Evolutionary conservation across 2,329 filamentous ascomycete species (phyloP).

Genomic region (Neurospora crassa): DNA sequence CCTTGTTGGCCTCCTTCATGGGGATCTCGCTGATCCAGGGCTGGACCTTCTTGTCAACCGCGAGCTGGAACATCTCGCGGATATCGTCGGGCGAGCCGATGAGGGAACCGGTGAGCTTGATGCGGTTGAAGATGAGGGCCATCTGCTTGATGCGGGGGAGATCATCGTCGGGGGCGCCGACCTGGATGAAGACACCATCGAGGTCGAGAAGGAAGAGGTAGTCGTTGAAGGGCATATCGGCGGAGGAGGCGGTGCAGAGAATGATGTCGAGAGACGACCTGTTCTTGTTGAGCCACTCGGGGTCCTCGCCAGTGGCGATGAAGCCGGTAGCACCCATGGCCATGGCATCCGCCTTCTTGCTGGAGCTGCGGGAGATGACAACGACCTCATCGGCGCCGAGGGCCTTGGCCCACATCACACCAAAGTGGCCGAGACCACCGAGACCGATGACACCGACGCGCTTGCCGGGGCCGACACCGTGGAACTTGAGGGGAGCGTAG

Average conservation of each 20-base stretch:
- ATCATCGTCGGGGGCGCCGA: conserved; percentile 43
- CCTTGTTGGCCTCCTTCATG: conserved; percentile 49
- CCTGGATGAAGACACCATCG: conserved; percentile 29
- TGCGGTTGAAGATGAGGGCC: conserved; percentile 46
- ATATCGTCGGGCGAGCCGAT: conserved; percentile 49
- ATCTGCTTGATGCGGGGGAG: conserved; percentile 42
- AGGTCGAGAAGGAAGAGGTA: conserved; percentile 59
- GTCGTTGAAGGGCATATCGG: conserved; percentile 48
- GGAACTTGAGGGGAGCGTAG: conserved; percentile 51
- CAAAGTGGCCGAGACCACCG: conserved; percentile 62
- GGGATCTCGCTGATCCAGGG: conserved; percentile 46
- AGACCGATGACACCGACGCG: conserved; percentile 58
- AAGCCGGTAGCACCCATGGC: conserved; percentile 48
- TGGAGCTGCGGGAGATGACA: conserved; percentile 43
- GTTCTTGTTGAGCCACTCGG: conserved; percentile 45
- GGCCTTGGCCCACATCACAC: conserved; percentile 58
- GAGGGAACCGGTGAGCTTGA: conserved; percentile 36
- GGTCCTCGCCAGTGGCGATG: conserved; percentile 36
- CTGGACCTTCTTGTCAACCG: conserved; percentile 46
- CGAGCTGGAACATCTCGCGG: conserved; percentile 51
- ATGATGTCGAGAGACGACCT: conserved; percentile 46
- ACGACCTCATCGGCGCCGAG: conserved; percentile 52
- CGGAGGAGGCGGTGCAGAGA: conserved; percentile 44
- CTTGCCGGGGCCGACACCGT: conserved; percentile 59
- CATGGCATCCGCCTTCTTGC: conserved; percentile 45